Base-by-base conservation (phyloP, 805 yeast species). In the Naumovozyma baii region DNA sequence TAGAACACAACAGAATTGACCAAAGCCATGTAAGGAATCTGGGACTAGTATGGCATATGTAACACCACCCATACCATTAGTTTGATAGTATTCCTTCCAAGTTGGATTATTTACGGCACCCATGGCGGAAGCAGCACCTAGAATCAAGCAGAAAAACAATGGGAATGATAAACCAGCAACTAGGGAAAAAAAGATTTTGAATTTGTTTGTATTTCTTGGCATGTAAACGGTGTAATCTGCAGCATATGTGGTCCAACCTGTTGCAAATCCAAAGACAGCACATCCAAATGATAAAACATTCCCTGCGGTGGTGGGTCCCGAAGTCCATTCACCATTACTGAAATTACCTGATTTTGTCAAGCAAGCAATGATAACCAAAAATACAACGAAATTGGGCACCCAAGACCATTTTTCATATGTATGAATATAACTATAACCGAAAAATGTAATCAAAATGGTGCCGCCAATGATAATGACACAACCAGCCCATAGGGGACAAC, bases 211-310 rank as follows among this genome's bases (percentile, higher is more conserved):
- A 54, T 74, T 69, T 51, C 74, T 67, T 48, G 82, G 83, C 73
- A 83, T 85, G 67, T 85, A 87, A 33, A 81, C 86, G 35, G 95
- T 84, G 67, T 86, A 88, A 65, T 87, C 96, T 38, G 94, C 78
- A 20, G 96, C 92, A 53, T 79, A 85, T n/a, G 95, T 79, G 42
- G 94, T 76, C 96, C 96, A 87, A 47, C 96, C 95, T 39, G 94
- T 76, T 37, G 95, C 94, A 57, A 80, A 87, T 46, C 96, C 96
- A 54, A 75, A 87, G 46, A 83, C 59, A 33, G 92, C 66, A 61
- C 86, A 79, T 58, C 95, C 95, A 49, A 81, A 85, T 18, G 88
- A 76, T 42, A 87, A 66, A 17, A 84, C 87, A 54, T 62, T 55
- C 44, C 84, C 95, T 31, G 92, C 94, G 44, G 80, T 80, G 26